Evolutionary conservation across 2,329 filamentous ascomycete species (phyloP), one percentile per base, ranked within the genome.

Genomic region (Knoxdaviesia capensis): DNA sequence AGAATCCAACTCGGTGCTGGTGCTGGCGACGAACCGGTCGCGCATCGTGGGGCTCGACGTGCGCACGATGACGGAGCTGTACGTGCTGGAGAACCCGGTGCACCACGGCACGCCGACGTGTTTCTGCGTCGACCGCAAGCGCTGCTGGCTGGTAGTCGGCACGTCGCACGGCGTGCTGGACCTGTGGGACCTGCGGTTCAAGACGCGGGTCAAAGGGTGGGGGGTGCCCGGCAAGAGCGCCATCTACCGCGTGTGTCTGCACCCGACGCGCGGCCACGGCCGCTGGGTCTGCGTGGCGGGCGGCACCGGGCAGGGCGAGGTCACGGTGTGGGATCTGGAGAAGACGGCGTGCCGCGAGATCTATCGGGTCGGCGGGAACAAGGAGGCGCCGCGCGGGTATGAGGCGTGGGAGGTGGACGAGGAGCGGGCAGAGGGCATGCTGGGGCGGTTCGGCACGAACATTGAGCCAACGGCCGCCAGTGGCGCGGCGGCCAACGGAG

Each of bases 131-230:
- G 86, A 94, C 53, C 72, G 75, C 44, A 83, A 78, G 54, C 78
- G 81, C 41, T 86, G 90, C 53, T 98, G 90, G 90, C 65, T 98
- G 3, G 70, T 93, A 2, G 62, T 96, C 0, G 90, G 87, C 34
- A 98, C 92, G 1, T 84, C 85, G 0, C 87, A 96, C 54, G 90
- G 92, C 34, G 79, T 96, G 31, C 65, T 98, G 6, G 82, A 93
- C 54, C 69, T 98, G 1, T 98, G 90, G 90, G 90, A 98, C 58
- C 67, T 98, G 36, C 80, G 90, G n/a, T 98, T 98, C 66, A 80
- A 77, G 49, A 72, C 96, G 51, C 74, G 85, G 28, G 65, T 96
- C 29, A 86, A 83, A 56, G 82, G 79, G 9, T 96, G 87, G 85
- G 85, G 85, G 1, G 71, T 94, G 31, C 77, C 83, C 0, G 84